phyloP scores from a whole-genome alignment of 2,329 filamentous ascomycete genomes.

The Talaromyces sp. region DNA sequence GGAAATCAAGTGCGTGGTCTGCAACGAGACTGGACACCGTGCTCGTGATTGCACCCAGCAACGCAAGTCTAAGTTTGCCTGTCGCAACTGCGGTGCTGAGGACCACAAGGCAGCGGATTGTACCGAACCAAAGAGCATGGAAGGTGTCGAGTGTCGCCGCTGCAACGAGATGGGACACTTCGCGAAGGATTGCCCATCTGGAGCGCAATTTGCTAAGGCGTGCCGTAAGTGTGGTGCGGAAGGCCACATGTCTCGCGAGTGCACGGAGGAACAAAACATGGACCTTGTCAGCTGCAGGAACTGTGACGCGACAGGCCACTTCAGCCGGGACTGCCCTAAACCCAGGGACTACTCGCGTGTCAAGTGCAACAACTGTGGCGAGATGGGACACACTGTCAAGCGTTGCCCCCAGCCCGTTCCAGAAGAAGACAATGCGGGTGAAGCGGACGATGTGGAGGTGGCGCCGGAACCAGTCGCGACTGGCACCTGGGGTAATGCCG shows the following conservation, averaged over 20 bases:
- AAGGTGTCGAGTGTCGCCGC: constrained; percentile 40
- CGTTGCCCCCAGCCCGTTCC: constrained; percentile 30
- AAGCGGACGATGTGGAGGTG: background rate
- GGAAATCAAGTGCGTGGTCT: constrained; percentile 49
- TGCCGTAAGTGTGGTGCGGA: constrained; percentile 45
- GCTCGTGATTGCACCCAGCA: constrained; percentile 42
- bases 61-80: constrained; percentile 36
- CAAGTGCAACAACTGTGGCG: constrained; percentile 41
- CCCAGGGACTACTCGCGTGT: constrained; percentile 40
- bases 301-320: constrained; percentile 43
- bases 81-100: constrained; percentile 49
- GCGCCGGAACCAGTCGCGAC: background rate
- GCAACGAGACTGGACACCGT: constrained; percentile 42
- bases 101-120: constrained; percentile 48
- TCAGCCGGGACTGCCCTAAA: constrained; percentile 39
- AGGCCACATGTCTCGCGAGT: constrained; percentile 40
- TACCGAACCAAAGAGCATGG: constrained; percentile 39
- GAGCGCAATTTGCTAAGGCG: constrained; percentile 23
- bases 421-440: constrained; percentile 14
- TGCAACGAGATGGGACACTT: constrained; percentile 43
- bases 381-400: constrained; percentile 40
- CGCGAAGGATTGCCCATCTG: constrained; percentile 42
- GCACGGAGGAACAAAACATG: constrained; percentile 37
- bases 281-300: constrained; percentile 41
- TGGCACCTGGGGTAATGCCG: background rate